Evolutionary conservation across 805 yeast species (phyloP).

Genomic region (Myxozyma neglecta): DNA sequence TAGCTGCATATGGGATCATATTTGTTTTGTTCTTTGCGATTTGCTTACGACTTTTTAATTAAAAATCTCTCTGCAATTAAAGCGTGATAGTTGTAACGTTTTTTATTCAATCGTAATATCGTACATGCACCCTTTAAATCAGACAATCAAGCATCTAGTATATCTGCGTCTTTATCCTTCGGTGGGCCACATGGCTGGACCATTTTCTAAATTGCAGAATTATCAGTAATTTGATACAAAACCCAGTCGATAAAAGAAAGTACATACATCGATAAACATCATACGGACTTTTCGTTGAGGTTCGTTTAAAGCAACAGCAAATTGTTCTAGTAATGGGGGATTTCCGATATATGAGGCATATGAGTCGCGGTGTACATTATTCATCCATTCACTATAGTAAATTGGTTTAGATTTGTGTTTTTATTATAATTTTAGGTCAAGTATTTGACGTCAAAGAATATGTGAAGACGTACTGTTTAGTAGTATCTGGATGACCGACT

Average conservation of each 20-base stretch:
- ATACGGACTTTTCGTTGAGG: conserved; percentile 39
- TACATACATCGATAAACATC: conserved; percentile 37
- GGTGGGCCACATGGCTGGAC: conserved; percentile 37
- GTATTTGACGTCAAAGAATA: background rate
- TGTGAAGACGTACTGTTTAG: conserved; percentile 45
- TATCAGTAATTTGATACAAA: background rate
- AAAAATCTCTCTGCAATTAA: background rate
- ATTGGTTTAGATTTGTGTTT: background rate
- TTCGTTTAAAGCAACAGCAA: conserved; percentile 54
- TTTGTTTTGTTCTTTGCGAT: background rate
- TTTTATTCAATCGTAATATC: background rate
- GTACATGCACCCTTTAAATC: background rate
- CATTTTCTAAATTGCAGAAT: conserved; percentile 33
- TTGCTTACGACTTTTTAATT: background rate
- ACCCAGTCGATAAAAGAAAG: background rate
- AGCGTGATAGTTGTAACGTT: background rate
- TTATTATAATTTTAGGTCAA: background rate
- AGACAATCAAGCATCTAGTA: background rate
- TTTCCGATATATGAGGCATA: conserved; percentile 63
- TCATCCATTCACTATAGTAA: conserved; percentile 56
- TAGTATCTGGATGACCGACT: conserved; percentile 71
- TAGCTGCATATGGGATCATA: background rate
- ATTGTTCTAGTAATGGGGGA: conserved; percentile 53
- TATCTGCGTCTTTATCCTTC: conserved; percentile 5
- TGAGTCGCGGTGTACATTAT: conserved; percentile 67